These are phyloP conservation scores for Amanita phalloides DNA, from an alignment of 768 basidiomycete genomes.

Conservation along the genomic window DNA sequence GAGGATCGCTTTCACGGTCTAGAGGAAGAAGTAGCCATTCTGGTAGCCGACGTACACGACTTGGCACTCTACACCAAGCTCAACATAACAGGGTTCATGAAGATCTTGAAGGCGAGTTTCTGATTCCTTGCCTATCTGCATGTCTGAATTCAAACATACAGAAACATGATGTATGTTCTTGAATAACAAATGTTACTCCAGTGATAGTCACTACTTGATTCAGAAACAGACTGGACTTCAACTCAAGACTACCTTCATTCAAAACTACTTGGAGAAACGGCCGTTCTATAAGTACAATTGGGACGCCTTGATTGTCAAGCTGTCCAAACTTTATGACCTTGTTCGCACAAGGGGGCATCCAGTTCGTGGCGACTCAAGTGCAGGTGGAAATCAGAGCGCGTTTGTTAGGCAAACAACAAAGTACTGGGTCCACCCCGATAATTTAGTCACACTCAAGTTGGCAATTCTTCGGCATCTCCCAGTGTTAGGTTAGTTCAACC, in stretches of 20 bases:
- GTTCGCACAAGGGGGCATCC: conserved; percentile 94
- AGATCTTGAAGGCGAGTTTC: conserved; percentile 76
- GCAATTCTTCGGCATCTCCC: conserved; percentile 89
- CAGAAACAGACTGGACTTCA: conserved; percentile 88
- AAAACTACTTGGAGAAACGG: conserved; percentile 85
- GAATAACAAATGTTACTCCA: not conserved
- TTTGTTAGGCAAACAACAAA: conserved; percentile 99
- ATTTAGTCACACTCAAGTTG: conserved; percentile 86
- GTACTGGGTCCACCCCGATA: conserved; percentile 98
- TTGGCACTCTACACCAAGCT: conserved; percentile 89
- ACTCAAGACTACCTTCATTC: conserved; percentile 82
- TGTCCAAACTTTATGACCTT: conserved; percentile 90
- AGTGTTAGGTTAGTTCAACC: conserved; percentile 60
- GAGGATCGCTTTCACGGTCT: conserved; percentile 81
- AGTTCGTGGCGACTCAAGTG: conserved; percentile 84
- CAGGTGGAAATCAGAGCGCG: conserved; percentile 92
- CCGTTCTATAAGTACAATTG: conserved; percentile 97
- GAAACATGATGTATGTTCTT: conserved; percentile 81
- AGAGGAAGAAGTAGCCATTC: conserved; percentile 89
- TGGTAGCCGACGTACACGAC: conserved; percentile 91
- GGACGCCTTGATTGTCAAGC: conserved; percentile 92
- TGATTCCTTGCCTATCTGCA: not conserved
- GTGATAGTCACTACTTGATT: not conserved
- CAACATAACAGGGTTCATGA: conserved; percentile 98
- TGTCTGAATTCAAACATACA: conserved; percentile 16